phyloP scores from a whole-genome alignment of 345 rosid genomes.

The Aegle marmelos region DNA sequence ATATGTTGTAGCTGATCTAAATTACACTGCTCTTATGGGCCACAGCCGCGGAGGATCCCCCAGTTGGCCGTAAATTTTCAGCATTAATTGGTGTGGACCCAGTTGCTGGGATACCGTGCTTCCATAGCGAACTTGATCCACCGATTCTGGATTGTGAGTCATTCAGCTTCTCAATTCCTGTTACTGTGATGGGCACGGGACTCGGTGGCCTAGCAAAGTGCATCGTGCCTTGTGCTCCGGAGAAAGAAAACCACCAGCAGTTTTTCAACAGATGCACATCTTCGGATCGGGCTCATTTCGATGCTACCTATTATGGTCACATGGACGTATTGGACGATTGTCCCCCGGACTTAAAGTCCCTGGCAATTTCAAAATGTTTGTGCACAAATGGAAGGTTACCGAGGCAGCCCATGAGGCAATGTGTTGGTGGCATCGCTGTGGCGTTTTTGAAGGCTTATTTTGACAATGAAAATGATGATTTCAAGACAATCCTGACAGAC shows the following conservation, averaged over 20 bases:
- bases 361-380: neutral
- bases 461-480: slow-evolving; percentile 9
- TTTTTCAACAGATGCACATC: slow-evolving; percentile 32
- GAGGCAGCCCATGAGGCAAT: slow-evolving; percentile 29
- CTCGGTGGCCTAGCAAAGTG: slow-evolving; percentile 14
- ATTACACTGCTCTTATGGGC: slow-evolving; percentile 27
- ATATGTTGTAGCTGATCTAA: slow-evolving; percentile 14
- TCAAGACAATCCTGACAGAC: slow-evolving; percentile 8
- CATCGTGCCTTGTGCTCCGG: slow-evolving; percentile 28
- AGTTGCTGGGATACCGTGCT: slow-evolving; percentile 21
- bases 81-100: slow-evolving; percentile 35
- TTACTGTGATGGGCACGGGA: slow-evolving; percentile 32
- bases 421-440: slow-evolving; percentile 35
- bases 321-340: slow-evolving; percentile 39
- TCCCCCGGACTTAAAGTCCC: neutral
- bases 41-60: slow-evolving; percentile 40
- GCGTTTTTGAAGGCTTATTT: slow-evolving; percentile 35
- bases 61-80: neutral
- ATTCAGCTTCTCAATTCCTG: slow-evolving; percentile 27
- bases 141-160: slow-evolving; percentile 20
- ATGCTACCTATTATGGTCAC: slow-evolving; percentile 34
- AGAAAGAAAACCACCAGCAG: slow-evolving; percentile 25
- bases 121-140: slow-evolving; percentile 11
- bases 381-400: slow-evolving; percentile 22
- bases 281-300: slow-evolving; percentile 31